phyloP scores from a whole-genome alignment of 768 basidiomycete species.

The Phanerochaete sordida region DNA sequence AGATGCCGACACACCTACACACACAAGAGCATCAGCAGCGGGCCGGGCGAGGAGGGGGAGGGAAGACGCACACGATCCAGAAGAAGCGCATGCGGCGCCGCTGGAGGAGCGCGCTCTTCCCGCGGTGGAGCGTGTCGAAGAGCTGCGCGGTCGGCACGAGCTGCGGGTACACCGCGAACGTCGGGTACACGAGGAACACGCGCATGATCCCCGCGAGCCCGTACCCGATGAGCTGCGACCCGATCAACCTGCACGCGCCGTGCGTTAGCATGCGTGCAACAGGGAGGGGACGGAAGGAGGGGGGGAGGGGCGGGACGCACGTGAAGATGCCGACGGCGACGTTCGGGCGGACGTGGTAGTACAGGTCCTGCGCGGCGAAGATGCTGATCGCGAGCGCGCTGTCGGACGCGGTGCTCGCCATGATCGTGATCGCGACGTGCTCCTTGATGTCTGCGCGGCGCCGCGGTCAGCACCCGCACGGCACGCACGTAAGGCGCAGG shows the following conservation, averaged over 20 bases:
- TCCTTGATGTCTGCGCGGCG: slow-evolving; percentile 32
- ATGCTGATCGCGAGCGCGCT: slow-evolving; percentile 23
- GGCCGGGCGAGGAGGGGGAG: not conserved
- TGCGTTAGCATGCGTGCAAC: not conserved
- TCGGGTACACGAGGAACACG: slow-evolving; percentile 48
- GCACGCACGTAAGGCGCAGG: no score
- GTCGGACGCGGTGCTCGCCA: slow-evolving; percentile 21
- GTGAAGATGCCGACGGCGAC: slow-evolving; percentile 29
- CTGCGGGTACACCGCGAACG: slow-evolving; percentile 41
- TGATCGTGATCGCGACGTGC: slow-evolving; percentile 28
- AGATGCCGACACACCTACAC: slow-evolving; percentile 28
- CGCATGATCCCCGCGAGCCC: slow-evolving; percentile 38
- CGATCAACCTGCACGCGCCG: slow-evolving; percentile 16
- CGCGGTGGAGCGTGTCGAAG: slow-evolving; percentile 41
- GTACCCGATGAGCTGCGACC: slow-evolving; percentile 29
- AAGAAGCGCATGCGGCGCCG: slow-evolving; percentile 33
- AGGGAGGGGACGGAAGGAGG: not conserved
- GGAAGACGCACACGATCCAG: slow-evolving; percentile 23
- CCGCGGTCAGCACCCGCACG: slow-evolving; percentile 1
- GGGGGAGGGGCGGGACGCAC: slow-evolving; percentile 18
- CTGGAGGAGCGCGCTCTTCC: slow-evolving; percentile 32
- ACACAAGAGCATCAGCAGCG: not conserved
- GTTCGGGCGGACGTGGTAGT: slow-evolving; percentile 33
- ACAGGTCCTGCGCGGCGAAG: slow-evolving; percentile 24
- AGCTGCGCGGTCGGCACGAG: slow-evolving; percentile 39